A percentile compares a stretch with the other conserved stretches of the same genome.
Evolutionary conservation across 1,139 yeast genomes (phyloP).

Genomic region (Ogataea hybrid): DNA sequence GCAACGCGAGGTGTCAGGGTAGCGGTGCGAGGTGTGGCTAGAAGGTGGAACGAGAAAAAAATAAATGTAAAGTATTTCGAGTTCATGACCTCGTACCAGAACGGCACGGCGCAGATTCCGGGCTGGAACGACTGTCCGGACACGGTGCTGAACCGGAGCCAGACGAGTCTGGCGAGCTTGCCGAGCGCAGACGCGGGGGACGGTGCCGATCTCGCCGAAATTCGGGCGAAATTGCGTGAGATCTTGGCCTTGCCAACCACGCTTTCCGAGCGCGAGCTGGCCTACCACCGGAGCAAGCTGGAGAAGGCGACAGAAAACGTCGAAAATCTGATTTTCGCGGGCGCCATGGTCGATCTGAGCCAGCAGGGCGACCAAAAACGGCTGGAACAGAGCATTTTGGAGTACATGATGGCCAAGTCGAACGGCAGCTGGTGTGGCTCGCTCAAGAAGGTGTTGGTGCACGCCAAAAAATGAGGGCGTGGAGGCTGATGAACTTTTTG

Average conservation of each 20-base stretch:
- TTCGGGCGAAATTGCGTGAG: constrained; percentile 9
- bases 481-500: too few species aligned
- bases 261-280: constrained; percentile 21
- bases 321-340: constrained; percentile 17
- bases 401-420: too few species aligned
- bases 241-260: constrained; percentile 7
- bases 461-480: background rate
- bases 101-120: constrained; percentile 12
- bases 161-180: background rate
- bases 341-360: constrained; percentile 8
- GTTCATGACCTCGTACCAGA: constrained; percentile 16
- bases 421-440: too few species aligned
- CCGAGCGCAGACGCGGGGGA: background rate
- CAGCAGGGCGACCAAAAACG: too few species aligned
- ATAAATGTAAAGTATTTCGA: background rate
- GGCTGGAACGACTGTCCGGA: constrained; percentile 25
- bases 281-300: constrained; percentile 20
- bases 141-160: constrained; percentile 1
- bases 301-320: constrained; percentile 6
- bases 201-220: constrained; percentile 5
- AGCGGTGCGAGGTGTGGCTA: constrained; percentile 4
- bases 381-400: too few species aligned
- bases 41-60: background rate
- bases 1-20: constrained; percentile 16
- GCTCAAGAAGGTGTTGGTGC: constrained; percentile 12